Base-by-base conservation (phyloP, 2,329 filamentous ascomycete genomes). In the Dactylellina sp. region DNA sequence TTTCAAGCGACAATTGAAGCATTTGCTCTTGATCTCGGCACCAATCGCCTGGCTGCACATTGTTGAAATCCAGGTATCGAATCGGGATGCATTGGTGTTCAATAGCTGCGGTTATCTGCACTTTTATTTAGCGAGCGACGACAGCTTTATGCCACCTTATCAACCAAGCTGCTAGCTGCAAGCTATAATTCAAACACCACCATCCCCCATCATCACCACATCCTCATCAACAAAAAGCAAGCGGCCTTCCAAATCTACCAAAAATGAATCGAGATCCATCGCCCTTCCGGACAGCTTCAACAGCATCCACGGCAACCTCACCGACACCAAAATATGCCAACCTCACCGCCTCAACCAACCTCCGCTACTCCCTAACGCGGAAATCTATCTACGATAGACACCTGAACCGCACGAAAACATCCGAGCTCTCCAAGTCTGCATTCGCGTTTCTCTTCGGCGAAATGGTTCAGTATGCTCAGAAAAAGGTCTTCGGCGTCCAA, bases 331-430 rank as follows among this genome's bases (percentile, higher is more conserved):
- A 72, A 39, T 55, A 66, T 25, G 55, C 75, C 77, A 59, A 76
- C 57, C 25, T 75, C 44, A 74, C 70, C 20, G 50, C 49, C 63
- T 77, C 79, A 76, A 81, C 85, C 35, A 89, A 91, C 24, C 89
- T 99, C 75, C 91, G 93, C 77, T 92, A 96, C 79, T 94, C 95
- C 52, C 91, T 91, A 65, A 96, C 89, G 81, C 92, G 93, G 84
- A 98, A 98, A 84, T 97, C 93, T 76, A 98, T 99, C 84, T 99
- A 98, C 84, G 93, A 97, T 84, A 88, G 95, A 63, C 93, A 96
- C 75, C 85, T 98, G 75, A 97, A 97, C 83, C 91, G 95, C 76
- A 90, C 89, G 78, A 91, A 92, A 81, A 92, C 91, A 78, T 87
- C 91, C 70, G 94, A 98, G 84, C 88, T 96, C 77, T 97, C 93